These are phyloP conservation scores for Pleurotus citrinopileatus DNA, from an alignment of 768 basidiomycete genomes.

Conservation along the genomic window DNA sequence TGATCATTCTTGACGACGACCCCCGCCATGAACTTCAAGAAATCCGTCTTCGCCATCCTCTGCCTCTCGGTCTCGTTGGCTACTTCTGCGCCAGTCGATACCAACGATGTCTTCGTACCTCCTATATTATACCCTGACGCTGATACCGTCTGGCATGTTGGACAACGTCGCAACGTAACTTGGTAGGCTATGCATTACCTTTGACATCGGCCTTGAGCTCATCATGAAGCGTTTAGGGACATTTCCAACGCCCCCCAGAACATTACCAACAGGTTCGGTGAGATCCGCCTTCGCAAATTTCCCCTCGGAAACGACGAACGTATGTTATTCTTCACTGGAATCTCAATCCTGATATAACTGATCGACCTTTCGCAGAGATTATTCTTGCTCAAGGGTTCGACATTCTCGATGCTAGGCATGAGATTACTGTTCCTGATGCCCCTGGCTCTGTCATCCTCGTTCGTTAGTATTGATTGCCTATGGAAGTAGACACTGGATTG, in stretches of 20 bases:
- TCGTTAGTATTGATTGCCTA: constrained; percentile 28
- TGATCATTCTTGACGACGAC: neutral
- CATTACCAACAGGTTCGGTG: constrained; percentile 45
- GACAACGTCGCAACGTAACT: constrained; percentile 35
- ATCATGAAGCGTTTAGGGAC: constrained; percentile 28
- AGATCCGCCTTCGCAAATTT: constrained; percentile 38
- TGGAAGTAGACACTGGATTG: neutral
- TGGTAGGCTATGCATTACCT: constrained; percentile 33
- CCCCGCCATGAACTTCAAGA: constrained; percentile 7
- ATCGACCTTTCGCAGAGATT: neutral
- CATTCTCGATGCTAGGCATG: constrained; percentile 31
- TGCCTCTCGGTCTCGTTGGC: constrained; percentile 23
- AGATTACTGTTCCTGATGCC: constrained; percentile 33
- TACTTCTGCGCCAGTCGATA: constrained; percentile 26
- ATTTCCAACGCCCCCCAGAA: constrained; percentile 36
- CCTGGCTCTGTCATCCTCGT: constrained; percentile 31
- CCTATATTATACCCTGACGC: constrained; percentile 33
- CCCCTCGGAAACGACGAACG: constrained; percentile 17
- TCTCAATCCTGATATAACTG: neutral
- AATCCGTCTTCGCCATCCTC: constrained; percentile 14
- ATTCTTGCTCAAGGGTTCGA: constrained; percentile 31
- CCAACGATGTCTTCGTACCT: constrained; percentile 48
- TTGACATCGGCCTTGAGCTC: neutral
- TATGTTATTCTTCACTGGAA: neutral
- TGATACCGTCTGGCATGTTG: constrained; percentile 38